Base-by-base conservation (phyloP, 2,329 filamentous ascomycete genomes). In the Aspergillus arachidicola region DNA sequence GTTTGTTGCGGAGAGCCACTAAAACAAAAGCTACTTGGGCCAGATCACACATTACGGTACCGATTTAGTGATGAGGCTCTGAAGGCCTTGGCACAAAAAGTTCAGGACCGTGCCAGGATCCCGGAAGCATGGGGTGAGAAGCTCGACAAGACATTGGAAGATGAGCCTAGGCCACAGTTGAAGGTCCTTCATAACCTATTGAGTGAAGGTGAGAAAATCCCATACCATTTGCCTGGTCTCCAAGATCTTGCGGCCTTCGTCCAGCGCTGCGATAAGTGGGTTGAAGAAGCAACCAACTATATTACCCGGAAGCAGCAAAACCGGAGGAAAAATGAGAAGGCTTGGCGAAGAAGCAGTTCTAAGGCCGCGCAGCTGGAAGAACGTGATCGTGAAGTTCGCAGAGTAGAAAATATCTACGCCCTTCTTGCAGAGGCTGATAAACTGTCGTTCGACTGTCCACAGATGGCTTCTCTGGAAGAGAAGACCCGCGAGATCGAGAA, bases 281-380 rank as follows among this genome's bases (percentile, higher is more conserved):
- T 97, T 66, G 95, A 98, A 73, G 94, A 98, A 80, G 95, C 95
- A 68, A 95, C 92, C 73, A 94, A 91, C 75, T 99, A 96, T 82
- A 97, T 94, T 73, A 94, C 95, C 63, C 91, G 95, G 71, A 99
- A 99, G 82, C 94, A 97, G 81, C 94, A 97, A 79, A 96, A 96
- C 74, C 91, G 95, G 66, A 92, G 94, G 65, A 98, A 98, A 80
- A 96, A 91, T 77, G 94, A 97, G 73, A 95, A 93, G 74, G 87
- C 87, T 51, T 95, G 91, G 88, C 91, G 93, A 68, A 90, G 87
- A 72, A 86, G 89, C 60, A 87, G 86, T 70, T 79, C 80, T 58
- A 94, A 91, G 77, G 90, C 89, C 58, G 87, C 91, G 60, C 94
- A 97, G 73, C 85, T 91, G 70, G 95, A 96, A 78, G 92, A 97